Evolutionary conservation across 345 rosid species (phyloP).

Genomic region (Balakata baccata): DNA sequence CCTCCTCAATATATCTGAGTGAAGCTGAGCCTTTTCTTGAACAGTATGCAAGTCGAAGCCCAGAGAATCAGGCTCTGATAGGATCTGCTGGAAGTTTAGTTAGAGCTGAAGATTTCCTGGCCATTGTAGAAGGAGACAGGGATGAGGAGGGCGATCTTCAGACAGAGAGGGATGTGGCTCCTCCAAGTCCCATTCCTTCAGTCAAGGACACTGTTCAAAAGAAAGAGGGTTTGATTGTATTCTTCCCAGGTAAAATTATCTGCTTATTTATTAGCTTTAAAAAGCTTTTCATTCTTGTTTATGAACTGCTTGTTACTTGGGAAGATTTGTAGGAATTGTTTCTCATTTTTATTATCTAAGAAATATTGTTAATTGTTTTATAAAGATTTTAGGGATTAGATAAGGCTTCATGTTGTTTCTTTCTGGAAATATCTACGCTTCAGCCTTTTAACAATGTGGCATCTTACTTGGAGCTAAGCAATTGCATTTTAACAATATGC

Average conservation of each 20-base stretch:
- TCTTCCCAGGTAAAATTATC: slow-evolving; percentile 75
- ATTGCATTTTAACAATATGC: not conserved
- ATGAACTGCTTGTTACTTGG: not conserved
- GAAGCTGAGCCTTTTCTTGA: slow-evolving; percentile 97
- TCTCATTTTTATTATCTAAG: not conserved
- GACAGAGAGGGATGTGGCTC: slow-evolving; percentile 42
- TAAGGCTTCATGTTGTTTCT: not conserved
- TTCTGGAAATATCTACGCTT: not conserved
- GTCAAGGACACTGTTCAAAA: slow-evolving; percentile 55
- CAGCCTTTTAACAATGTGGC: not conserved
- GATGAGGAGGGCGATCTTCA: slow-evolving; percentile 95
- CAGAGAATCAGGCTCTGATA: slow-evolving; percentile 64
- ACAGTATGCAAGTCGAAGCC: slow-evolving; percentile 71
- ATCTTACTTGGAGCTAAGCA: not conserved
- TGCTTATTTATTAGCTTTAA: not conserved
- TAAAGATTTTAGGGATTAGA: not conserved
- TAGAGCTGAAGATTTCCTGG: slow-evolving; percentile 73
- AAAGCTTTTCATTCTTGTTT: not conserved
- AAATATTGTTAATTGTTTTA: not conserved
- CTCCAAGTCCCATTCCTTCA: slow-evolving; percentile 45
- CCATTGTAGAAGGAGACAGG: slow-evolving; percentile 63
- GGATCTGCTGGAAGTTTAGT: slow-evolving; percentile 90
- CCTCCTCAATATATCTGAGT: slow-evolving; percentile 71
- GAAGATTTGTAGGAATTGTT: not conserved
- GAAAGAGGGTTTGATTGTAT: slow-evolving; percentile 75